Base-by-base conservation (phyloP, 2,329 filamentous ascomycete species). In the Hypoxylon sp. region DNA sequence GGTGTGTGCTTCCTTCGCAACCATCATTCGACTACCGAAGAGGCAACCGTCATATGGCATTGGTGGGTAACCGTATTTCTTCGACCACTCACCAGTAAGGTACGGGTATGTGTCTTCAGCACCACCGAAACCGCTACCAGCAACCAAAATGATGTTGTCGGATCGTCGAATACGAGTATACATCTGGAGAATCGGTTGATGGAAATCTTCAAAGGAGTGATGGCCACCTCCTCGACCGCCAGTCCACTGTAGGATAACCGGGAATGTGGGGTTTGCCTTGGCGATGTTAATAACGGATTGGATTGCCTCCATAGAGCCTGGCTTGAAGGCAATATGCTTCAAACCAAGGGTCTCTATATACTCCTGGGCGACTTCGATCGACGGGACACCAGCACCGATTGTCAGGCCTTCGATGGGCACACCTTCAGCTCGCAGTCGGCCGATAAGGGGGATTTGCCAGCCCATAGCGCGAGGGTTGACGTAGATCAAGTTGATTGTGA, bases 1-100 rank as follows among this genome's bases (percentile, higher is more conserved):
- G 15, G 94, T 97, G 74, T 95, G 89, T 0, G 92, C 92, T 78
- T 97, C 94, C 81, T 95, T 94, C 62, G 94, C 91, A 53, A 94
- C 91, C 94, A 97, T 97, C 87, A 97, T 91, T 72, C 94, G 92
- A 78, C 91, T 95, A 71, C 92, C 94, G 71, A 97, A 95, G 68
- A 97, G 82, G 74, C 91, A 92, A 71, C 94, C 94, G 76, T 97
- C 94, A 74, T 94, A 97, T 11, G 94, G 94, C 94, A 97, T 97
- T 3, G 92, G 87, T 24, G 93, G 92, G 75, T 95, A 96, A 63
- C 92, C 92, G 73, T 90, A 96, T 73, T 89, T 89, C 77, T 86
- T 87, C n/a, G 93, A 91, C 94, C 94, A 97, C 53, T 87, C 83
- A 78, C 94, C 94, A 43, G 92, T 96, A 59, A 97, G 85, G 79